Conservation (phyloP, 768 basidiomycete genomes). For the button mushroom (Agaricus bisporus) region DNA sequence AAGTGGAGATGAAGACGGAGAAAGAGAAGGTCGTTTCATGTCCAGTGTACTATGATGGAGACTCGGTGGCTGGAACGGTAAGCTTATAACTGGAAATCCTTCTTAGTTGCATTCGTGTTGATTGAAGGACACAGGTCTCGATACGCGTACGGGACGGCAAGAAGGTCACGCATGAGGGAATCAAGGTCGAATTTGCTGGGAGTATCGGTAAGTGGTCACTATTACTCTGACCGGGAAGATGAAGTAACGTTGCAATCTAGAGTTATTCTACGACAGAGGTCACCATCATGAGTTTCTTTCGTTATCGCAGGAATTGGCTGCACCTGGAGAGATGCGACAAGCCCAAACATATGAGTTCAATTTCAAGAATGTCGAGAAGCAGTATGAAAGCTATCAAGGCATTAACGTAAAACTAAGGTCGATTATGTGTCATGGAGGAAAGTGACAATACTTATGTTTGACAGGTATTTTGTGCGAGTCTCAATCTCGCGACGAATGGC, state of each 20-base stretch:
- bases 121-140: conserved; percentile 46
- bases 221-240: background rate
- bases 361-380: conserved; percentile 99
- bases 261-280: conserved; percentile 94
- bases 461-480: conserved; percentile 88
- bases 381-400: conserved; percentile 95
- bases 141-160: conserved; percentile 93
- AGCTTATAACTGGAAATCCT: background rate
- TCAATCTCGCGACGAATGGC: conserved; percentile 89
- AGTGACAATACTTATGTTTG: conserved; percentile 7
- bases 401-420: conserved; percentile 97
- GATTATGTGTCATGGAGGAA: conserved; percentile 18
- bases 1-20: conserved; percentile 84
- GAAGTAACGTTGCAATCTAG: conserved; percentile 25
- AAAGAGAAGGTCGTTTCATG: conserved; percentile 82
- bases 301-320: conserved; percentile 88
- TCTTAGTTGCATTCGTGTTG: background rate
- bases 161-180: conserved; percentile 90
- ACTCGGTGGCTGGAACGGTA: conserved; percentile 85
- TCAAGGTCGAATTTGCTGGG: conserved; percentile 96
- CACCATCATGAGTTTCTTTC: conserved; percentile 99
- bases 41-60: conserved; percentile 95
- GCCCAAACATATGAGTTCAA: conserved; percentile 95
- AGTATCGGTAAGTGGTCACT: conserved; percentile 67
- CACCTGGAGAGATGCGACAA: conserved; percentile 95